Base-by-base conservation (phyloP, 352 stramenopile genomes). In the Globisporangium recalcitrans region DNA sequence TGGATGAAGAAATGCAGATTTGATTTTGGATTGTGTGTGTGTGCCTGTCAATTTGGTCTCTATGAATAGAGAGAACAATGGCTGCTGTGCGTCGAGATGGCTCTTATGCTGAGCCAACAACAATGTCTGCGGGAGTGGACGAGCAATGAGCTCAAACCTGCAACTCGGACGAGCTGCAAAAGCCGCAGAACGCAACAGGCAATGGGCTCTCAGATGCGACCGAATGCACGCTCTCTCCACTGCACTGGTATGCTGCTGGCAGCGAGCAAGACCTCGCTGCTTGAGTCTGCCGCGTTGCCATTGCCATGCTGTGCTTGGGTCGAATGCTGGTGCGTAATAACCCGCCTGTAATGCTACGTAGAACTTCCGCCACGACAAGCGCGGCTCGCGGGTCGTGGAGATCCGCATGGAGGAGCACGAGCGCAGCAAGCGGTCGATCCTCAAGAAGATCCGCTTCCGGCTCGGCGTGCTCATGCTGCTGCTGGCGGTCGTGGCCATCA, bases 401-500 rank as follows among this genome's bases (percentile, higher is more conserved):
- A 74, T 93, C 49, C 75, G 71, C 42, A 82, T 78, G 60, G 75
- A 85, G 38, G 84, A 93, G 64, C 91, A 91, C 48, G 67, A 87
- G 62, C 72, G 78, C 57, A 88, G 74, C 65, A 93, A 93, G 63
- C 73, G 71, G 13, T 80, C 73, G 9, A 87, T 90, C 22, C 73
- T 93, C 26, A 82, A 82, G 57, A 91, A 82, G 54, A 90, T 93
- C 57, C 80, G 80, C 21, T 77, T 80, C 34, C 81, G 84, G 19
- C 60, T 90, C 5, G 77, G 75, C 40, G 69, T 85, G 40, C 62
- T 90, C 58, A 82, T 85, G 57, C 65, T 73, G 0, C 56, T 86
- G 21, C 58, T 87, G 2, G 70, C 78, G 34, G 9, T 87, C 19
- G 61, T 78, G 6, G 57, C 78, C 9, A 68, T 88, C 34, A 65